Percentiles rank a stretch among this genome's conserved stretches.
Conservation (phyloP, 192 early-diverging fungal genomes). For the Jimgerdemannia lactiflua region DNA sequence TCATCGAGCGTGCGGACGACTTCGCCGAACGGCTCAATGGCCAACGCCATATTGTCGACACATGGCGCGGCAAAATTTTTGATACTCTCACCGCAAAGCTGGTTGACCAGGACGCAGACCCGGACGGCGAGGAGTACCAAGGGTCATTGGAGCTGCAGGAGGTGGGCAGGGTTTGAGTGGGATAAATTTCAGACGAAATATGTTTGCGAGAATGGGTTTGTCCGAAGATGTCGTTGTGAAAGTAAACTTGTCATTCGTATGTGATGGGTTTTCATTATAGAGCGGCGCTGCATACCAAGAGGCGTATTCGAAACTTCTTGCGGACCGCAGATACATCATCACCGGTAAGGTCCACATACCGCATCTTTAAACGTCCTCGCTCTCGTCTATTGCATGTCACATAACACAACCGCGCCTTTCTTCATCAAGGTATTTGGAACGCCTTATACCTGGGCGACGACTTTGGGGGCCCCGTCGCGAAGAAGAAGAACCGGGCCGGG, state of each 20-base stretch:
- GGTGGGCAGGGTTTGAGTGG: neutral
- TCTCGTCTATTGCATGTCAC: neutral
- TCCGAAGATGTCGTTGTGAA: too few relatives aligned
- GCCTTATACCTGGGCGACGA: neutral
- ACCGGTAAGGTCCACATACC: conserved; percentile 1
- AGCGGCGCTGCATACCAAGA: conserved; percentile 11
- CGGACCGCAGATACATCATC: conserved; percentile 14
- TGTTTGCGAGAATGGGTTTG: too few relatives aligned
- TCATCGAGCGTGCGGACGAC: conserved; percentile 20
- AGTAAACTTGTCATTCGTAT: neutral
- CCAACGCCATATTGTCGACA: conserved; percentile 27
- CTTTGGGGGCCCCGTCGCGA: neutral
- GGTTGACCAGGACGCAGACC: conserved; percentile 18
- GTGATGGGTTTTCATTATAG: conserved; percentile 1
- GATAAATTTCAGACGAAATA: neutral
- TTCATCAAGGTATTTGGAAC: neutral
- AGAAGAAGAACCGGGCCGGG: neutral
- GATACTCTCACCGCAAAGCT: conserved; percentile 18
- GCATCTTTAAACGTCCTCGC: neutral
- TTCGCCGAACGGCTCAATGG: conserved; percentile 22
- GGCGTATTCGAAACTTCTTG: conserved; percentile 10
- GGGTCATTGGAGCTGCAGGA: conserved; percentile 23
- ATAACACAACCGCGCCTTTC: neutral
- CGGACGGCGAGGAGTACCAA: conserved; percentile 22
- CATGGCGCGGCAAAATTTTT: conserved; percentile 29